These are phyloP conservation scores for Fusarium acutatum DNA, from an alignment of 2,329 filamentous ascomycete species.

Conservation along the genomic window DNA sequence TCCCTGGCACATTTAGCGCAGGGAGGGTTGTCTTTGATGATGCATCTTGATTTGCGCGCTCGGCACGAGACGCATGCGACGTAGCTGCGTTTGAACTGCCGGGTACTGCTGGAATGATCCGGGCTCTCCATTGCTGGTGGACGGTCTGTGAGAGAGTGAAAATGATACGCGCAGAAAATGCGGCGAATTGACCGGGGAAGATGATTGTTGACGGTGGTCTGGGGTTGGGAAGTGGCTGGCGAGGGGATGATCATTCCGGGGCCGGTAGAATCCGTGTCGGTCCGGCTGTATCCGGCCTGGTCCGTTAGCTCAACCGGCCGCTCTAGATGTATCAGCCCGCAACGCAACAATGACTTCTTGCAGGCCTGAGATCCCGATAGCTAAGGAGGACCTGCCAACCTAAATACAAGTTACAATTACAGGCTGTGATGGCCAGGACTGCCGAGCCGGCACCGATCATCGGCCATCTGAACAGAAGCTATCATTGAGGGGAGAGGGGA, in stretches of 20 bases:
- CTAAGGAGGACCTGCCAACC: background rate
- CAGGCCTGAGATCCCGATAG: background rate
- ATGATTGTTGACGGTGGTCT: background rate
- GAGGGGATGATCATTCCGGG: background rate
- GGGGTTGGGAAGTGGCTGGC: background rate
- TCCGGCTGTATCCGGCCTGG: background rate
- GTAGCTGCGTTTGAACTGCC: slow-evolving; percentile 28
- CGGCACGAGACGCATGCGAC: slow-evolving; percentile 29
- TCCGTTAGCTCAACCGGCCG: background rate
- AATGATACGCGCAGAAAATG: background rate
- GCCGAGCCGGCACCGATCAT: slow-evolving; percentile 7
- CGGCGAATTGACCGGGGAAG: background rate
- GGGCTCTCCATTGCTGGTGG: slow-evolving; percentile 5
- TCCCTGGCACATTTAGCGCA: slow-evolving; percentile 27
- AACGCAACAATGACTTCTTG: background rate
- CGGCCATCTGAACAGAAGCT: background rate
- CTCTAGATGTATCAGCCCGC: background rate
- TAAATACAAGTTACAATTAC: background rate
- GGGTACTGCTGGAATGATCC: background rate
- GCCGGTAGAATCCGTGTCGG: slow-evolving; percentile 19
- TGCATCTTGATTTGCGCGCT: slow-evolving; percentile 22
- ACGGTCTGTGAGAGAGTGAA: background rate
- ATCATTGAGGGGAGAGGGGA: background rate
- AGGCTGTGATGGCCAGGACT: background rate
- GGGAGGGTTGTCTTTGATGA: slow-evolving; percentile 27